Conservation (phyloP, 768 basidiomycete genomes). For the Mrakia blollopis region DNA sequence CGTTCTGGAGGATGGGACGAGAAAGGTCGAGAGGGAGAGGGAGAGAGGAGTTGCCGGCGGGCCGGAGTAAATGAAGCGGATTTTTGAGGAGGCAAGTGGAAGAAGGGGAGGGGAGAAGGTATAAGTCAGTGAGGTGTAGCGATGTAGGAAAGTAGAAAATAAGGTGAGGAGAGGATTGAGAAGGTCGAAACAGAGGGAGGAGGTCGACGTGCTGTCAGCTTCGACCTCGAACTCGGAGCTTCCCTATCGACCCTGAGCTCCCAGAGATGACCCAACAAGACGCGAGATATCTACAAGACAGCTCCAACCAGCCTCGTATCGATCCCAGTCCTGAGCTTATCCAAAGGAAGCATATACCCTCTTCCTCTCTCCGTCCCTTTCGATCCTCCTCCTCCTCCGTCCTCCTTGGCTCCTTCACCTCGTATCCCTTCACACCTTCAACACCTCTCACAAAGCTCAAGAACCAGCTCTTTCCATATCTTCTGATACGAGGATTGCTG, state of each 20-base stretch:
- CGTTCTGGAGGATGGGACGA: constrained; percentile 44
- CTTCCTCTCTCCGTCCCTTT: neutral
- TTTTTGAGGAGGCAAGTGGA: neutral
- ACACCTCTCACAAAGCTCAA: too few species aligned
- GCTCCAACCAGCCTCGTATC: neutral
- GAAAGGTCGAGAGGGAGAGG: neutral
- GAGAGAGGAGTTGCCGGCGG: neutral
- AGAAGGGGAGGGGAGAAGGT: neutral
- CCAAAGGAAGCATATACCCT: too few species aligned
- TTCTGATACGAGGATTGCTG: neutral
- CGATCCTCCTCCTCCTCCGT: neutral
- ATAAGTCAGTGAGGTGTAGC: neutral
- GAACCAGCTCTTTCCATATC: neutral
- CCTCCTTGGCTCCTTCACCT: neutral
- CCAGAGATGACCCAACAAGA: too few species aligned
- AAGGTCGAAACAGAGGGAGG: neutral
- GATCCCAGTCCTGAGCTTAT: neutral
- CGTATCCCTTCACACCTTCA: too few species aligned
- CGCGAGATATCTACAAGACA: too few species aligned
- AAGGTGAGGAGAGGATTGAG: neutral
- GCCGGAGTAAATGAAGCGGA: neutral
- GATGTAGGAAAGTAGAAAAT: neutral
- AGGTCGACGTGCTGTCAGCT: too few species aligned
- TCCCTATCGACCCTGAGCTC: too few species aligned
- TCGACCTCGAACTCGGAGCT: neutral